Evolutionary conservation across 495 filamentous ascomycete genomes (phyloP).

Genomic region (Penicillium mononematosum): DNA sequence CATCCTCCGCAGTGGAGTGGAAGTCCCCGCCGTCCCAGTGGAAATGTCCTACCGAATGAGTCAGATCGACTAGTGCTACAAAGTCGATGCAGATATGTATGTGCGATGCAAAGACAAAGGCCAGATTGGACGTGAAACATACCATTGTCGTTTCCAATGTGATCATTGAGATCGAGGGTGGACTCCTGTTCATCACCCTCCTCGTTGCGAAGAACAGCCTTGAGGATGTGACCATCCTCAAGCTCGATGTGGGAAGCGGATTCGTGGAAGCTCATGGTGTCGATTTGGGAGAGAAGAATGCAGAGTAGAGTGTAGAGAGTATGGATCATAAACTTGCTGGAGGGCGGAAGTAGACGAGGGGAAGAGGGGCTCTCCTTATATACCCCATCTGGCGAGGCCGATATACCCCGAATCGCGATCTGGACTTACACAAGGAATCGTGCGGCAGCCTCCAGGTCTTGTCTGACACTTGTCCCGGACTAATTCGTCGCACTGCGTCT

Average conservation of each 20-base stretch:
- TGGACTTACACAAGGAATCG: neutral
- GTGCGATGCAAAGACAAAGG: neutral
- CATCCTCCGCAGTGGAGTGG: slow-evolving; percentile 34
- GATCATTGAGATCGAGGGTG: slow-evolving; percentile 38
- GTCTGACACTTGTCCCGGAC: slow-evolving; percentile 21
- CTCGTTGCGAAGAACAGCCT: slow-evolving; percentile 29
- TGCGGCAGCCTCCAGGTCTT: slow-evolving; percentile 16
- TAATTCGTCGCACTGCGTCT: slow-evolving; percentile 17
- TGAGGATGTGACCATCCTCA: slow-evolving; percentile 43
- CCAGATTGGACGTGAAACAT: neutral
- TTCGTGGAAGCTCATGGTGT: slow-evolving; percentile 48
- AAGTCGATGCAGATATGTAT: too few species aligned
- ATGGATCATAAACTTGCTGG: slow-evolving; percentile 3
- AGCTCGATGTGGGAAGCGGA: slow-evolving; percentile 38
- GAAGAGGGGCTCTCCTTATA: neutral
- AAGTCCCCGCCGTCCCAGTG: slow-evolving; percentile 47
- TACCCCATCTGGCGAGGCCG: neutral
- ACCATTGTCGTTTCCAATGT: slow-evolving; percentile 50
- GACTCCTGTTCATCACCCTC: slow-evolving; percentile 35
- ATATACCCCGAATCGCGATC: neutral
- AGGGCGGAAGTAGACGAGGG: neutral
- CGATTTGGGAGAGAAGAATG: slow-evolving; percentile 10
- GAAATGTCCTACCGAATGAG: slow-evolving; percentile 37
- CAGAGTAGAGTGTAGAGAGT: slow-evolving; percentile 1
- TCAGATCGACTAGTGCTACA: neutral